Base-by-base conservation (phyloP, 2,329 filamentous ascomycete species). In the Trichoderma asperellum region DNA sequence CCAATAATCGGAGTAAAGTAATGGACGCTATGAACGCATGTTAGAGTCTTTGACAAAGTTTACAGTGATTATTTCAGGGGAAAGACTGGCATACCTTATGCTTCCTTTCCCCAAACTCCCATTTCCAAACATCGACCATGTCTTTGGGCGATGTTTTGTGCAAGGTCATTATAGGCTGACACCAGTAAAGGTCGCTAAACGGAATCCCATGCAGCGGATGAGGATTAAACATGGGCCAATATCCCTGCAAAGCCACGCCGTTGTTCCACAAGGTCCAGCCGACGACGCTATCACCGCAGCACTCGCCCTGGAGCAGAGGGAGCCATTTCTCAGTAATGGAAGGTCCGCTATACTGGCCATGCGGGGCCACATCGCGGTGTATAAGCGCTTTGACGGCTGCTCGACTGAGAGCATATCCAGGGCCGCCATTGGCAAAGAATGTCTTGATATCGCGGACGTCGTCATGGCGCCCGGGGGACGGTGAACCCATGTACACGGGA, bases 211-310 rank as follows among this genome's bases (percentile, higher is more conserved):
- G 83, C 29, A 85, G 74, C 47, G 85, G 78, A 71, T 87, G 84
- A n/a, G 79, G 77, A 71, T 81, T 82, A 77, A 85, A 85, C 75
- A 84, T 77, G 2, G 84, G 84, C 79, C 81, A 86, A 65, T 84
- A 78, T 6, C 84, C 84, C 21, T 80, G 82, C 69, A 87, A 65
- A 4, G 77, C 73, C 11, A 86, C 78, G 0, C 82, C 82, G 24
- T 79, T 81, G 52, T 83, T 79, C 71, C 79, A 79, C 56, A 87
- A 72, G 5, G 80, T 81, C 76, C 80, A 84, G 3, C 84, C 85
- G 4, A 86, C 75, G 7, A 87, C 80, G 52, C 83, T 84, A 66
- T 87, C 85, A 6, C 85, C 85, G 61, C 84, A 86, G 74, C 83
- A 86, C 69, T 88, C 85, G 14, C 79, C 73, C 35, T 77, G 77